Conservation (phyloP, 169 alveolate genomes). For the Neospora caninum region DNA sequence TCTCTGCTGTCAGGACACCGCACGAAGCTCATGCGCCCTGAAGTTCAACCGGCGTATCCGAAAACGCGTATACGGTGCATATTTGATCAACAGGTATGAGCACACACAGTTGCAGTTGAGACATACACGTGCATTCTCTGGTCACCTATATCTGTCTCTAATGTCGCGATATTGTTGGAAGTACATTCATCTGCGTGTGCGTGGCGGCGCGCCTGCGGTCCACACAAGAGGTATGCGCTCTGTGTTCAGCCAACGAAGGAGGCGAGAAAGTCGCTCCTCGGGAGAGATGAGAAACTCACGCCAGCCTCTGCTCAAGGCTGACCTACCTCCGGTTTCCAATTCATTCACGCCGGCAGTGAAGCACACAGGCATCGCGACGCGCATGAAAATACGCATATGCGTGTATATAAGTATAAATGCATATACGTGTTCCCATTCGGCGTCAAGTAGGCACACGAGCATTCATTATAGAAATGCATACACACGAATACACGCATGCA, state of each 20-base stretch:
- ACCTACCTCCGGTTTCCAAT: no score
- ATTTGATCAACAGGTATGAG: not conserved
- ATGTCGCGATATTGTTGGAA: no score
- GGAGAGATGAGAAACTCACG: no score
- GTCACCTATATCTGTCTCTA: no score
- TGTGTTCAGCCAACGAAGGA: no score
- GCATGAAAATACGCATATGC: not conserved
- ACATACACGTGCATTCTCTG: not conserved
- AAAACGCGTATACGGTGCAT: not conserved
- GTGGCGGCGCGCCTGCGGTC: no score
- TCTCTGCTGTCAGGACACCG: constrained; percentile 16
- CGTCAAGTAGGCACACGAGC: not conserved
- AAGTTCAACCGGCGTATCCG: not conserved
- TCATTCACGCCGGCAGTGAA: no score
- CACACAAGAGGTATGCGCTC: no score
- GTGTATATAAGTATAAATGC: not conserved
- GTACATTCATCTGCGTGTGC: no score
- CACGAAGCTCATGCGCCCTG: not conserved
- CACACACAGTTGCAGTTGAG: not conserved
- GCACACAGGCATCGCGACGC: no score
- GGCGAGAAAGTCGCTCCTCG: no score
- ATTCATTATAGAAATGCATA: not conserved
- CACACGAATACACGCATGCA: not conserved
- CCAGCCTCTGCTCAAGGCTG: no score
- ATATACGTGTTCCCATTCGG: not conserved